Evolutionary conservation across 2,329 filamentous ascomycete genomes (phyloP), one percentile per base, ranked within the genome.

Genomic region (Anthostomella pinea): DNA sequence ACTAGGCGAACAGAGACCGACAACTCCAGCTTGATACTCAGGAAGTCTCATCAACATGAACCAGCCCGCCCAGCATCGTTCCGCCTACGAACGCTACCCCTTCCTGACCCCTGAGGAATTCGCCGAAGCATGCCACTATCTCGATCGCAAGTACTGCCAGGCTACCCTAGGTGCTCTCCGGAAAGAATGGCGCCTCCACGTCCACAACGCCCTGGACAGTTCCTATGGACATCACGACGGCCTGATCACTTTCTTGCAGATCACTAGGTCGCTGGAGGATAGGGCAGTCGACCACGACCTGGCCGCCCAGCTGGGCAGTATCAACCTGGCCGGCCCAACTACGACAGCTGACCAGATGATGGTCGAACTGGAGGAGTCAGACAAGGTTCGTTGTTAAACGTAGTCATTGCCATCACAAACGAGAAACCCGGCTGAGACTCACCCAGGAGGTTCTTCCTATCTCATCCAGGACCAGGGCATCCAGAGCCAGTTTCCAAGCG

Each of bases 61-160:
- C 24, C n/a, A 15, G n/a, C 32, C 39, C n/a, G 30, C 29, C 16
- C 15, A 36, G 30, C 45, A 56, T 34, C 51, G 58, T 13, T 56
- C 59, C 10, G 66, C 65, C 9, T 72, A 77, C 52, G 50, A 60
- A 39, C 64, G 69, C 33, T 87, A 82, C 54, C 83, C 83, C 6
- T 76, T 73, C 40, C 69, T 87, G 18, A 73, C 64, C 8, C 53
- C 63, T 8, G 70, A 77, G 25, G 82, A 87, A 54, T 87, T 87
- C 46, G 63, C 75, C 35, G 72, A 79, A 53, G 76, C 72, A 36
- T 87, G 83, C 58, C 75, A 82, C 49, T 67, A 75, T 36, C 67
- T 83, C 15, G 79, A 83, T 45, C 66, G 71, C 23, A 69, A 60
- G 43, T 83, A 83, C 58, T 69, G 73, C 39, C 73, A 69, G 54